Percentiles rank a stretch among this genome's conserved stretches.
Evolutionary conservation across 2,329 filamentous ascomycete genomes (phyloP).

Genomic region (Pleurostoma richardsiae): DNA sequence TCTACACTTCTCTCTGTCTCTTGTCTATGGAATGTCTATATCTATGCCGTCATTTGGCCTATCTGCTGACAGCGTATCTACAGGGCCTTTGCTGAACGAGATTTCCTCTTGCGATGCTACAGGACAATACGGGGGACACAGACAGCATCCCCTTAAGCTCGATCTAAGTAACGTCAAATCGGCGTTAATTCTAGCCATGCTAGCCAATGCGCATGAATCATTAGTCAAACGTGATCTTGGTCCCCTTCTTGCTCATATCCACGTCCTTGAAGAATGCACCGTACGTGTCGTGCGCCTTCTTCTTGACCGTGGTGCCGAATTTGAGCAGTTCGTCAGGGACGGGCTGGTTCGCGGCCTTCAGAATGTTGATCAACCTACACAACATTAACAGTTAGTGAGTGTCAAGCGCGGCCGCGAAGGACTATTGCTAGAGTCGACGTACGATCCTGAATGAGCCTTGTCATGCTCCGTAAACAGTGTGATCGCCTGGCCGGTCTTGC

Average conservation of each 20-base stretch:
- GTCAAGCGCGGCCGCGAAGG: no score
- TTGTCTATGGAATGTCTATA: slow-evolving; percentile 5
- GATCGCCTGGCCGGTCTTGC: slow-evolving; percentile 81
- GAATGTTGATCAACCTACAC: slow-evolving; percentile 79
- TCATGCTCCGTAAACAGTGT: slow-evolving; percentile 95
- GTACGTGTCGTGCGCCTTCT: slow-evolving; percentile 94
- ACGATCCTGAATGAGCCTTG: slow-evolving; percentile 85
- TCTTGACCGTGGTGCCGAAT: slow-evolving; percentile 97
- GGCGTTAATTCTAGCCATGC: no score
- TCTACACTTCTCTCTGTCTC: slow-evolving; percentile 16
- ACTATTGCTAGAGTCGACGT: slow-evolving; percentile 34
- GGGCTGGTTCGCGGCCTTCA: slow-evolving; percentile 83
- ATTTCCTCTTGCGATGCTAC: slow-evolving; percentile 47
- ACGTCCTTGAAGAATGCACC: slow-evolving; percentile 94
- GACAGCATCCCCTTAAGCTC: background rate
- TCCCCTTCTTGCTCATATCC: slow-evolving; percentile 75
- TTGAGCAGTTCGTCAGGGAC: slow-evolving; percentile 89
- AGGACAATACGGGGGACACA: slow-evolving; percentile 30
- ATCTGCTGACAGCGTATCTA: slow-evolving; percentile 18
- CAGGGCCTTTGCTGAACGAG: slow-evolving; percentile 50
- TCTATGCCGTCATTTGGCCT: slow-evolving; percentile 8
- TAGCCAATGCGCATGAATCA: background rate
- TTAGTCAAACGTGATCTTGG: slow-evolving; percentile 86
- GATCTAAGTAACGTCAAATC: no score
- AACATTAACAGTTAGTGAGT: slow-evolving; percentile 9